These are phyloP conservation scores for Russula sp. DNA, from an alignment of 768 basidiomycete genomes.

Conservation along the genomic window DNA sequence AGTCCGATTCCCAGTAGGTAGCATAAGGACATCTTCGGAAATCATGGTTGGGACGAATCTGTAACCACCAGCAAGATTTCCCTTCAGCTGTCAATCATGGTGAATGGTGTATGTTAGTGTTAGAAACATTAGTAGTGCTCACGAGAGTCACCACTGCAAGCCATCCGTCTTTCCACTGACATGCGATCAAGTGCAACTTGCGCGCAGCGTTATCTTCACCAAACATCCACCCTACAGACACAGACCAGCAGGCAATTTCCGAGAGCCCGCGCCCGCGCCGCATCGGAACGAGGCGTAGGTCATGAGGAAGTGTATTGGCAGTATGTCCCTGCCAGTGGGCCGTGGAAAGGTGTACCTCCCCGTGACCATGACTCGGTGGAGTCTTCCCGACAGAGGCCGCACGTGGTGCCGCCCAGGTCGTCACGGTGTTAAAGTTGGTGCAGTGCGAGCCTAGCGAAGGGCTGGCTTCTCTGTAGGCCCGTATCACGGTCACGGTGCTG, in stretches of 20 bases:
- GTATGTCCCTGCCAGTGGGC: no score
- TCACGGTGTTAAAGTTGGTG: constrained; percentile 51
- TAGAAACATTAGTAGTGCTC: background rate
- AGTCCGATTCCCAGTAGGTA: background rate
- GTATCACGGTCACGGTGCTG: background rate
- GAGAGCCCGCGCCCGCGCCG: background rate
- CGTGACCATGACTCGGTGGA: no score
- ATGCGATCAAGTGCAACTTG: background rate
- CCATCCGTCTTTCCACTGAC: constrained; percentile 4
- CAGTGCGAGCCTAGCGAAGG: background rate
- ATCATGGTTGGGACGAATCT: background rate
- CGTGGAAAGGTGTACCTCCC: background rate
- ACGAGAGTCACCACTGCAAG: background rate
- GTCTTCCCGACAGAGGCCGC: constrained; percentile 56
- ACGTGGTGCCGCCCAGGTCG: constrained; percentile 46
- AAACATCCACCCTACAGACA: background rate
- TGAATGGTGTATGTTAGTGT: no score
- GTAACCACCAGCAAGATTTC: background rate
- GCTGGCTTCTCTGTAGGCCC: background rate
- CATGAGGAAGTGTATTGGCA: background rate
- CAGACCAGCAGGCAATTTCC: background rate
- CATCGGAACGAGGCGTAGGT: background rate
- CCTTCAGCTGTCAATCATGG: background rate
- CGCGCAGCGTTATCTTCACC: no score
- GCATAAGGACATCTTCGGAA: background rate